Base-by-base conservation (phyloP, 192 early-diverging fungal species). In the Diversispora eburnea region DNA sequence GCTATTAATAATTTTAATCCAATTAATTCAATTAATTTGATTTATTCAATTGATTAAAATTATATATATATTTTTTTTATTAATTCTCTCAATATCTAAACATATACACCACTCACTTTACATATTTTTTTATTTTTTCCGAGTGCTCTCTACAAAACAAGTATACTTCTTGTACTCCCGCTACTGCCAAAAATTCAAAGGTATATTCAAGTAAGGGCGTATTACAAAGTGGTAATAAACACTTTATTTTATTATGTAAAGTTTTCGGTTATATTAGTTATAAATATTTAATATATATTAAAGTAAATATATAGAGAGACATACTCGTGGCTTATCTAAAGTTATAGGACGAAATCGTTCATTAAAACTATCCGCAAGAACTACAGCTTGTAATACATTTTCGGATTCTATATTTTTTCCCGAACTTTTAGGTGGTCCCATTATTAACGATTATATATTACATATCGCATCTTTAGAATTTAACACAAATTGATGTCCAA, bases 121-220 rank as follows among this genome's bases (percentile, higher is more conserved):
- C 86, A 83, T 97, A 95, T 13, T 81, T 83, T 74, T 86, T 90
- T 75, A 99, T 92, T 55, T 87, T 79, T 8, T 97, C 91, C 8
- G 91, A 81, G 78, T 97, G 95, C 13, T 90, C 84, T 67, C 89
- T 88, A 82, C 94, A 94, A 52, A 97, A 84, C 65, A 99, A 76
- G 73, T 91, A 91, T 19, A 96, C 85, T 75, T 97, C 93, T 67
- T 91, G 83, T 2, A 98, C 93, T 41, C 91, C 92, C 7, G 93
- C 90, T 5, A 88, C 82, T 6, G 95, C 95, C 25, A 99, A 84
- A 62, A 94, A 87, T 78, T 99, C 98, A 52, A 99, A 86, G 0
- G 95, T 95, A 77, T 99, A 98, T 77, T 98, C 94, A 74, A 99
- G 91, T 73, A 99, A 82, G 0, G 98, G 98, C 39, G 96, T 91